A percentile compares a stretch with the other conserved stretches of the same genome.
phyloP scores from a whole-genome alignment of 768 basidiomycete species.

The Crassisporium funariophilum region DNA sequence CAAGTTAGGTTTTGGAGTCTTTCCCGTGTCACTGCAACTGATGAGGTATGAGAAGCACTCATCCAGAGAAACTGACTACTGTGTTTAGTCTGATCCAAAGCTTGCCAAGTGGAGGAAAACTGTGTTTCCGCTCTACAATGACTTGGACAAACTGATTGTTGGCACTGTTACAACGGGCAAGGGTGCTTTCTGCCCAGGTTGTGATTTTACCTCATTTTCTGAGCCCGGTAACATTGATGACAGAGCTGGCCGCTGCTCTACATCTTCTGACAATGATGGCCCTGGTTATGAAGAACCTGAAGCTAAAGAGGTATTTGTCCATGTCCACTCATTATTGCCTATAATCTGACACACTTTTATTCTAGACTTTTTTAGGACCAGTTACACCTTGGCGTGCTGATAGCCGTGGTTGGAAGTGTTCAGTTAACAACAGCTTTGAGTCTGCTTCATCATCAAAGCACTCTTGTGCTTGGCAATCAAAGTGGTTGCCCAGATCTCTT shows the following conservation, averaged over 20 bases:
- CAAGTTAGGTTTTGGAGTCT: slow-evolving; percentile 27
- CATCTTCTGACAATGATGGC: background rate
- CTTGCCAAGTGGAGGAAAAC: slow-evolving; percentile 23
- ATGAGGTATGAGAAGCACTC: slow-evolving; percentile 24
- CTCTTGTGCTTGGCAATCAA: too few relatives aligned
- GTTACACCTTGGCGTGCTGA: too few relatives aligned
- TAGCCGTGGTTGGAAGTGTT: too few relatives aligned
- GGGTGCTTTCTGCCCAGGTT: slow-evolving; percentile 8
- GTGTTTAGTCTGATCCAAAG: slow-evolving; percentile 15
- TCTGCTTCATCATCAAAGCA: too few relatives aligned
- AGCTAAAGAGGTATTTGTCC: too few relatives aligned
- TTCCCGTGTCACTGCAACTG: slow-evolving; percentile 29
- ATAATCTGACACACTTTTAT: too few relatives aligned
- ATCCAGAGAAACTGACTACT: too few relatives aligned
- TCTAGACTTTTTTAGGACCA: too few relatives aligned
- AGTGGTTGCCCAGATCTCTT: too few relatives aligned
- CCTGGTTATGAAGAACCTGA: background rate
- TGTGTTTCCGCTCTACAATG: slow-evolving; percentile 21
- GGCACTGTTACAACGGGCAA: slow-evolving; percentile 13
- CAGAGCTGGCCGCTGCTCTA: background rate
- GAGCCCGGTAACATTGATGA: background rate
- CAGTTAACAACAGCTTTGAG: too few relatives aligned
- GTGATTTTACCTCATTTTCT: slow-evolving; percentile 2
- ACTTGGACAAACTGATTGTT: slow-evolving; percentile 11
- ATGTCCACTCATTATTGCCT: too few relatives aligned